phyloP scores from a whole-genome alignment of 352 stramenopile genomes.

The Aphanomyces astaci region DNA sequence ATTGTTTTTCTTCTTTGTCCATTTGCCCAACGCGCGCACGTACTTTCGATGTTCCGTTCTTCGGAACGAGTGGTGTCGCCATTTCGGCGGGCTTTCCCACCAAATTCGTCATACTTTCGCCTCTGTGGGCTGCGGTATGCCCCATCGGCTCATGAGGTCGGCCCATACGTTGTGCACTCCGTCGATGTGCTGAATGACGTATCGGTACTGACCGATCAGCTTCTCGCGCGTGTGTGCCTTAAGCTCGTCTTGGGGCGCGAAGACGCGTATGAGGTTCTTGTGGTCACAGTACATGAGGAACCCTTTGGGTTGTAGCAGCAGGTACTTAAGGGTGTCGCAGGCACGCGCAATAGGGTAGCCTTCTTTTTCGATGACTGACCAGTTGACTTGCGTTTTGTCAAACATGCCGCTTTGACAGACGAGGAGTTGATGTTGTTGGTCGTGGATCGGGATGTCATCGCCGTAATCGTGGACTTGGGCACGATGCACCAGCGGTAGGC shows the following conservation, averaged over 20 bases:
- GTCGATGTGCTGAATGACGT: slow-evolving; percentile 25
- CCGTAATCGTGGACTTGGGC: slow-evolving; percentile 22
- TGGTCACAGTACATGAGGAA: slow-evolving; percentile 28
- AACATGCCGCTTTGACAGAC: slow-evolving; percentile 26
- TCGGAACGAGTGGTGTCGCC: too few species aligned
- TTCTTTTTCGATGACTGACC: too few species aligned
- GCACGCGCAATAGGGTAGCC: slow-evolving; percentile 23
- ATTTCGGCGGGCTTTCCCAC: too few species aligned
- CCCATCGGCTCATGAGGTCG: too few species aligned
- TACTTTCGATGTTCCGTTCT: too few species aligned
- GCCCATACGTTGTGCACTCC: slow-evolving; percentile 25
- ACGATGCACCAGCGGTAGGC: slow-evolving; percentile 23
- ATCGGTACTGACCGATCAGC: slow-evolving; percentile 18
- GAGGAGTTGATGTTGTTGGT: slow-evolving; percentile 23
- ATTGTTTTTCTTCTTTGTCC: too few species aligned
- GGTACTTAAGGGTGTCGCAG: slow-evolving; percentile 24
- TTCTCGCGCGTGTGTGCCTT: slow-evolving; percentile 19
- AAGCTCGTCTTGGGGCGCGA: slow-evolving; percentile 14
- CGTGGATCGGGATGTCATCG: not conserved
- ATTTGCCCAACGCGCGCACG: too few species aligned
- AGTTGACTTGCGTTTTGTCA: too few species aligned
- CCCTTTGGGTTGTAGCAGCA: slow-evolving; percentile 22
- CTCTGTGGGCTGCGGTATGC: too few species aligned
- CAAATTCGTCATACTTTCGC: too few species aligned
- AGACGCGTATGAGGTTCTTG: too few species aligned